Evolutionary conservation across 371 early-diverging fungal genomes (phyloP).

Genomic region (Apophysomyces ossiformis): DNA sequence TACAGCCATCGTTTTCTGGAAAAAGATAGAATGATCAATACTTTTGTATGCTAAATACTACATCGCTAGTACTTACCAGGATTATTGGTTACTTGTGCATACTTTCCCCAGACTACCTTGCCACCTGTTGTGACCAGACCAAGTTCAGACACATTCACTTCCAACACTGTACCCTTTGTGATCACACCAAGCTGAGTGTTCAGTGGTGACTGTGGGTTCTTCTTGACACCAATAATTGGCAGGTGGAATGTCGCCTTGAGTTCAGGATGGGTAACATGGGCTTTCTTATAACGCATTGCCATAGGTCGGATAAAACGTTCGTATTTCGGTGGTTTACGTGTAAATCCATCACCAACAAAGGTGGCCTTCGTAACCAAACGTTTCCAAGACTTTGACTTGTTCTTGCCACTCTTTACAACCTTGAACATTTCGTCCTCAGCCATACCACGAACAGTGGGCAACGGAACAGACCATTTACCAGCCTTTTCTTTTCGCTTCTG

Average conservation of each 20-base stretch:
- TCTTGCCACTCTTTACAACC: slow-evolving; percentile 97
- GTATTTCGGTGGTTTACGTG: slow-evolving; percentile 99
- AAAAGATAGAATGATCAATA: neutral
- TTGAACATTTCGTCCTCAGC: slow-evolving; percentile 99
- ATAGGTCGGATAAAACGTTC: slow-evolving; percentile 99
- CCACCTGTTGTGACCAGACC: slow-evolving; percentile 99
- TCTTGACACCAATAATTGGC: slow-evolving; percentile 99
- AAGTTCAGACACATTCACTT: slow-evolving; percentile 93
- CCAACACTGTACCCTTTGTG: slow-evolving; percentile 99
- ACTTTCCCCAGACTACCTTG: slow-evolving; percentile 99
- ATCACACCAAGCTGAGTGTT: slow-evolving; percentile 99
- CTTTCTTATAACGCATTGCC: slow-evolving; percentile 99
- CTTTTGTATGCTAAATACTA: too few relatives aligned
- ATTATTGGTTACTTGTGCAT: slow-evolving; percentile 97
- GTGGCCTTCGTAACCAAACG: slow-evolving; percentile 99
- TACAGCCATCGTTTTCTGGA: slow-evolving; percentile 94
- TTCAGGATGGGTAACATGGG: slow-evolving; percentile 99
- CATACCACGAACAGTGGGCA: slow-evolving; percentile 99
- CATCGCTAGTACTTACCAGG: slow-evolving; percentile 64
- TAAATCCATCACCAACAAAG: slow-evolving; percentile 99
- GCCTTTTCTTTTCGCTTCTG: slow-evolving; percentile 99
- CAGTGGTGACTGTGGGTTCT: slow-evolving; percentile 98
- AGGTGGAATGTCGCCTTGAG: slow-evolving; percentile 98
- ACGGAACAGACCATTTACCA: slow-evolving; percentile 98
- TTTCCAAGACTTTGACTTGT: slow-evolving; percentile 98